Conservation (phyloP, 1,284 basidiomycete species). For the Lentinula novae-zelandiae region DNA sequence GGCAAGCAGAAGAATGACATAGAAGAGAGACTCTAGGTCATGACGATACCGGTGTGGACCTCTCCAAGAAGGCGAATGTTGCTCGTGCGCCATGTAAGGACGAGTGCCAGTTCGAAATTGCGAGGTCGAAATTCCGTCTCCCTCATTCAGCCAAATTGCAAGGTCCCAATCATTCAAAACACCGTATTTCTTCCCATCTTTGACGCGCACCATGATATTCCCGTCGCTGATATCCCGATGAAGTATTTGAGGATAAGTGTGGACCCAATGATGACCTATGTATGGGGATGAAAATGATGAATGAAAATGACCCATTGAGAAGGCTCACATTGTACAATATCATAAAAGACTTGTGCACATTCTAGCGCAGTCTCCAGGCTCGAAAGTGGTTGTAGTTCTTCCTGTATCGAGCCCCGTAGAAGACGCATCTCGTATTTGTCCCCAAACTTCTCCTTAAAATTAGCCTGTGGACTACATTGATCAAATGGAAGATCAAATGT, state of each 20-base stretch:
- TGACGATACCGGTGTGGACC: slow-evolving; percentile 4
- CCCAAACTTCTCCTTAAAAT: neutral
- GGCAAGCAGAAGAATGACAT: slow-evolving; percentile 2
- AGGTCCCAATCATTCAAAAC: too few species aligned
- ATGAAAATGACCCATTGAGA: neutral
- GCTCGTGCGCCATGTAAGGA: slow-evolving; percentile 10
- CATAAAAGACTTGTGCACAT: slow-evolving; percentile 4
- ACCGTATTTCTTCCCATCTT: too few species aligned
- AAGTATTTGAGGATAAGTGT: too few species aligned
- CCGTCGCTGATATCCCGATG: too few species aligned
- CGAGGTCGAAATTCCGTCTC: neutral
- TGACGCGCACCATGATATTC: too few species aligned
- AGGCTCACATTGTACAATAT: slow-evolving; percentile 1
- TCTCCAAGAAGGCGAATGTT: neutral
- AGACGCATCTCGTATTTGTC: neutral
- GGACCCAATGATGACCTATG: neutral
- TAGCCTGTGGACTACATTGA: neutral
- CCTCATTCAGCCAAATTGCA: neutral
- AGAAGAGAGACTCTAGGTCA: slow-evolving; percentile 10
- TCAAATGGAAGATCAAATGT: neutral
- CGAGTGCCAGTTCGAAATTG: slow-evolving; percentile 7
- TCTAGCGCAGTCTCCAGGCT: neutral
- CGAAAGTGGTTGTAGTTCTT: neutral
- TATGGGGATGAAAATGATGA: neutral
- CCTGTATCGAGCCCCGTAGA: neutral